phyloP scores from a whole-genome alignment of 805 yeast species.

The Candida glaebosa region DNA sequence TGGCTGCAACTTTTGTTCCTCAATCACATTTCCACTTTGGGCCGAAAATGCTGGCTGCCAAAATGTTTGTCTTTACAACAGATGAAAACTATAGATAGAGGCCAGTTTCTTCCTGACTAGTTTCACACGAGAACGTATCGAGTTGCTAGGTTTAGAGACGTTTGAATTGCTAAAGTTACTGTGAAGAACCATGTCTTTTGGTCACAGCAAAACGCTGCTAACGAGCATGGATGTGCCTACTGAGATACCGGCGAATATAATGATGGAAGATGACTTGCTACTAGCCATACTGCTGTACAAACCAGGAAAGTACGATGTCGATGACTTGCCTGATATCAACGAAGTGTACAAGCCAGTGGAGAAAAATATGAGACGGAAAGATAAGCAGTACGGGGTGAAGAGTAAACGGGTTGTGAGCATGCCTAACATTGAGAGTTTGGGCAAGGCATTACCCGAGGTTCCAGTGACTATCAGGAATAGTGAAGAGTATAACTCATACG shows the following conservation, averaged over 20 bases:
- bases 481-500: too few species aligned
- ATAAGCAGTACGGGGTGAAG: not conserved
- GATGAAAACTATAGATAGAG: too few species aligned
- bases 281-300: conserved; percentile 25
- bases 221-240: conserved; percentile 15
- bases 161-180: too few species aligned
- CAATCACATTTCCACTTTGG: not conserved
- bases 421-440: conserved; percentile 12
- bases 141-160: too few species aligned
- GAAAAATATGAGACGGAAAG: too few species aligned
- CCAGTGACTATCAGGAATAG: too few species aligned
- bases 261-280: conserved; percentile 20
- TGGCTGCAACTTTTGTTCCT: too few species aligned
- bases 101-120: too few species aligned
- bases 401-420: conserved; percentile 19
- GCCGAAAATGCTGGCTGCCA: not conserved
- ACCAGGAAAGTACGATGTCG: conserved; percentile 21
- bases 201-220: too few species aligned
- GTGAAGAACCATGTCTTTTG: too few species aligned
- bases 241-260: conserved; percentile 18
- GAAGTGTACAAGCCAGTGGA: conserved; percentile 16
- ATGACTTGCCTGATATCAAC: conserved; percentile 27
- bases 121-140: too few species aligned
- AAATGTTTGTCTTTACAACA: not conserved
- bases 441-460: not conserved